phyloP scores from a whole-genome alignment of 2,329 filamentous ascomycete species.

The Fusarium pseudoanthophilum region DNA sequence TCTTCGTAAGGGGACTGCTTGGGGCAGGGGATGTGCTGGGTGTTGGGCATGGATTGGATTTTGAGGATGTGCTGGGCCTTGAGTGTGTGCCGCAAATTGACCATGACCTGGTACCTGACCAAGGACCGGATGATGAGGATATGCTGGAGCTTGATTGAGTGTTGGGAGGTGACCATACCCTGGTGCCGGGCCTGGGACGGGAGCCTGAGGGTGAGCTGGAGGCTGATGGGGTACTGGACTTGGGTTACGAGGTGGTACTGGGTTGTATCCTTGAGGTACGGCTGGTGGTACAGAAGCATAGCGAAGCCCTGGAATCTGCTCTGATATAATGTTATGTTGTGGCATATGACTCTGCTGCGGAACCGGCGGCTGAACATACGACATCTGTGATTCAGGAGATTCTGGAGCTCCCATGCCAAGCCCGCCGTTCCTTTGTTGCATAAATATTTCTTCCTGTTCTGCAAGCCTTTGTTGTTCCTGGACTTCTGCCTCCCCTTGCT shows the following conservation, averaged over 20 bases:
- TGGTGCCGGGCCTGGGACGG: background rate
- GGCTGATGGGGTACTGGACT: background rate
- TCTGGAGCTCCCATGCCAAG: background rate
- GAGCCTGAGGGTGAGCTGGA: too few species aligned
- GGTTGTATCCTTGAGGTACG: background rate
- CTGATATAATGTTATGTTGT: background rate
- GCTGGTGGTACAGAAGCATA: background rate
- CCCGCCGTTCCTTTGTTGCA: background rate
- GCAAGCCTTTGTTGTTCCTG: background rate
- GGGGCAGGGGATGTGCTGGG: background rate
- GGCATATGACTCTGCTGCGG: background rate
- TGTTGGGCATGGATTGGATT: too few species aligned
- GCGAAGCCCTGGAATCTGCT: background rate
- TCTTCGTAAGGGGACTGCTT: background rate
- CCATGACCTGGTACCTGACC: background rate
- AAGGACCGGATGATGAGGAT: too few species aligned
- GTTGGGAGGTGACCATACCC: too few species aligned
- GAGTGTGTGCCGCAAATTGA: rapidly evolving
- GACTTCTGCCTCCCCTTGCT: rapidly evolving
- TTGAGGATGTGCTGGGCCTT: background rate
- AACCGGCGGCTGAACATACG: background rate
- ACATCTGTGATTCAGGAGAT: background rate
- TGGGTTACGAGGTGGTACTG: background rate
- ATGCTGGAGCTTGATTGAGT: too few species aligned
- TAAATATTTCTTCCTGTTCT: background rate